phyloP scores from a whole-genome alignment of 768 basidiomycete species.

The Phlebiopsis flavidoalba region DNA sequence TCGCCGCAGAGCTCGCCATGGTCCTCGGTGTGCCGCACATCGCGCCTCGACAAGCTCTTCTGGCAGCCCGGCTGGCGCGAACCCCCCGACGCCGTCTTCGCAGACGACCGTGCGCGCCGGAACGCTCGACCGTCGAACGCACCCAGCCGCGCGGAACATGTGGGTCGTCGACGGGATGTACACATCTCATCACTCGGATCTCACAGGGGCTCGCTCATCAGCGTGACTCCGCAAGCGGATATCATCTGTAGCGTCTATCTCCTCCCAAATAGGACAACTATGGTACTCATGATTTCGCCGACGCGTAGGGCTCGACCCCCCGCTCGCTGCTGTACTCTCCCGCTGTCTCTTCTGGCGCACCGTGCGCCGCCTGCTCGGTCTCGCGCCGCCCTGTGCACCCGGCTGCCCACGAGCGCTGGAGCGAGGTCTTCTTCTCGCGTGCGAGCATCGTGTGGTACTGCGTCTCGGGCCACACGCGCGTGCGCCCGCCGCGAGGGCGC shows the following conservation, averaged over 20 bases:
- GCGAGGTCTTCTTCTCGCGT: constrained; percentile 21
- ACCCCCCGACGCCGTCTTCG: constrained; percentile 13
- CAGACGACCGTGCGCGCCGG: constrained; percentile 8
- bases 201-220: too few species aligned
- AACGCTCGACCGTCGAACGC: too few species aligned
- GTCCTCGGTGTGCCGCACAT: constrained; percentile 42
- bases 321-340: constrained; percentile 54
- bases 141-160: constrained; percentile 3
- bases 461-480: constrained; percentile 12
- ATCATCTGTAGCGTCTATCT: constrained; percentile 26
- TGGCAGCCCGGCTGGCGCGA: constrained; percentile 12
- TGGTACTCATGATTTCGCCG: too few species aligned
- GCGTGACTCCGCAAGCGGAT: constrained; percentile 18
- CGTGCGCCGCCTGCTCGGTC: constrained; percentile 29
- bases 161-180: constrained; percentile 24
- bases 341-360: constrained; percentile 53
- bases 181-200: too few species aligned
- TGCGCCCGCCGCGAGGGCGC: constrained; percentile 12
- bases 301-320: constrained; percentile 61
- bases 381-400: constrained; percentile 21
- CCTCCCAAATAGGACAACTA: constrained; percentile 39
- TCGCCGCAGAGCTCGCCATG: constrained; percentile 37
- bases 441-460: constrained; percentile 31
- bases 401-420: constrained; percentile 25
- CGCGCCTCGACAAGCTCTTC: constrained; percentile 34